Conservation (phyloP, 2,329 filamentous ascomycete species). For the Tolypocladium endophyticum region DNA sequence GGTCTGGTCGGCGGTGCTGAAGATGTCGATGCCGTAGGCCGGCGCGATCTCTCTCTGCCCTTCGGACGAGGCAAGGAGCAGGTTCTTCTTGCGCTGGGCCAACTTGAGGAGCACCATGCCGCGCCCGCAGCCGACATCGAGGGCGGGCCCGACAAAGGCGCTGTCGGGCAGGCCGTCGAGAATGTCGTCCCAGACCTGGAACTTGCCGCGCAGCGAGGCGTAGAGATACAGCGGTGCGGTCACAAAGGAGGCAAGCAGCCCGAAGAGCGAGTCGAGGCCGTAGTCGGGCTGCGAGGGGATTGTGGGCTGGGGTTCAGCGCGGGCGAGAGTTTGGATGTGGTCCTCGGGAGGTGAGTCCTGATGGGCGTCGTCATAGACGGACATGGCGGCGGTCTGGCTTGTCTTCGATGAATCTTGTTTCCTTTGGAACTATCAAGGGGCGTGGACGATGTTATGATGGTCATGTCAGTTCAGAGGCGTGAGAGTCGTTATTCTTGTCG, state of each 20-base stretch:
- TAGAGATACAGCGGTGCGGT: conserved; percentile 8
- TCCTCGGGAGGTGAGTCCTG: not conserved
- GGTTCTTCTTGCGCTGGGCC: conserved; percentile 3
- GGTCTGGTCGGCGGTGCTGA: conserved; percentile 7
- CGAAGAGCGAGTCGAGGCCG: conserved; percentile 6
- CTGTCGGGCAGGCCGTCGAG: conserved; percentile 1
- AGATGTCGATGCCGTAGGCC: conserved; percentile 10
- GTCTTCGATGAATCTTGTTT: too few relatives aligned
- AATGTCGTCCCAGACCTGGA: conserved; percentile 6
- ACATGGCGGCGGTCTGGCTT: not conserved
- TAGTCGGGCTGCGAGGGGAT: conserved; percentile 2
- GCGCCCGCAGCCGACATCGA: conserved; percentile 10
- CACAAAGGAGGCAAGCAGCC: conserved; percentile 4
- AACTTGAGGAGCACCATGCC: conserved; percentile 9
- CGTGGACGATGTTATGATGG: not conserved
- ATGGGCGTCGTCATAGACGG: conserved; percentile 2
- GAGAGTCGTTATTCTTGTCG: not conserved
- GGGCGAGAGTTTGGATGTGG: conserved; percentile 3
- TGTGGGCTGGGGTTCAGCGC: not conserved
- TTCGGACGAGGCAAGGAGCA: not conserved
- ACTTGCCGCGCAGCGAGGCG: conserved; percentile 8
- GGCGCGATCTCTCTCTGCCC: not conserved
- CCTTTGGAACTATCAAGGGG: not conserved
- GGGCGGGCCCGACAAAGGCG: conserved; percentile 1
- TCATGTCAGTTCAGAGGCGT: not conserved